A percentile compares a stretch with the other conserved stretches of the same genome.
phyloP scores from a whole-genome alignment of 1,139 yeast genomes.

The Debaryomyces fabryi region DNA sequence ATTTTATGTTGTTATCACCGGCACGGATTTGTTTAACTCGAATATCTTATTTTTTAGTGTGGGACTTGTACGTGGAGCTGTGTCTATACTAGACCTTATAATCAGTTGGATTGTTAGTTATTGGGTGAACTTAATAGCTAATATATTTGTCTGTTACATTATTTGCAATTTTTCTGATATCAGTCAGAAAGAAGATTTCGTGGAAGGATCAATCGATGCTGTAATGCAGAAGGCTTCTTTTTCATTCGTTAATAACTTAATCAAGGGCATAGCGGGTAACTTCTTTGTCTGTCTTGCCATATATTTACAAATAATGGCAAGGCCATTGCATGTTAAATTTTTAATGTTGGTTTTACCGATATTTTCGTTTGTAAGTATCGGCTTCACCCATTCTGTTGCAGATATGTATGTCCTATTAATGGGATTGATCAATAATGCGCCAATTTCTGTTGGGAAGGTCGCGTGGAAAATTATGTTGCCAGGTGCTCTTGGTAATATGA shows the following conservation, averaged over 20 bases:
- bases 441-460: constrained; percentile 60
- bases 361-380: constrained; percentile 72
- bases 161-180: constrained; percentile 59
- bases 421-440: constrained; percentile 68
- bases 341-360: constrained; percentile 66
- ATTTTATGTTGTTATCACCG: constrained; percentile 72
- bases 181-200: constrained; percentile 39
- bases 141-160: constrained; percentile 65
- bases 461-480: constrained; percentile 75
- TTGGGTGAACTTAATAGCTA: constrained; percentile 64
- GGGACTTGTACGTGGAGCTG: constrained; percentile 69
- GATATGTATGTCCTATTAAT: constrained; percentile 71
- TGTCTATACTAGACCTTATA: constrained; percentile 58
- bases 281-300: constrained; percentile 75
- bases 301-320: constrained; percentile 74
- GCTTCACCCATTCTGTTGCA: constrained; percentile 79
- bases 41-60: constrained; percentile 70
- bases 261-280: constrained; percentile 74
- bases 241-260: constrained; percentile 58
- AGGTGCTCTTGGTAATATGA: constrained; percentile 66
- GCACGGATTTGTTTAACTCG: constrained; percentile 74
- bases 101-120: constrained; percentile 75
- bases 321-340: constrained; percentile 78
- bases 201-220: constrained; percentile 49
- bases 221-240: constrained; percentile 49